Evolutionary conservation across 768 basidiomycete species (phyloP).

Genomic region (Hygrophorus pudorinus): DNA sequence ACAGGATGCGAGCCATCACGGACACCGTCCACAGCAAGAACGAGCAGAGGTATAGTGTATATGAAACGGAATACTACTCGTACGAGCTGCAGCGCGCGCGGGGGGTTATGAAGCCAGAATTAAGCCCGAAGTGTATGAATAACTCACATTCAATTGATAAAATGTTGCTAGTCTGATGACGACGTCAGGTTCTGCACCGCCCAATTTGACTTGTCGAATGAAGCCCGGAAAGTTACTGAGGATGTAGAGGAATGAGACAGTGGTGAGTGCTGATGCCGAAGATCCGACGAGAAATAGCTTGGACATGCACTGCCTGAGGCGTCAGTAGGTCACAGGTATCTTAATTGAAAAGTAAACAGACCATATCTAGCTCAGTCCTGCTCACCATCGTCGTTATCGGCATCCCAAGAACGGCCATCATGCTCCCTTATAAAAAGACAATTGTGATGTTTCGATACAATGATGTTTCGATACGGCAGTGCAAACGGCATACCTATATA

Average conservation of each 20-base stretch:
- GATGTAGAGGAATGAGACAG: conserved; percentile 62
- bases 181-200: conserved; percentile 66
- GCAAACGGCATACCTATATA: conserved; percentile 38
- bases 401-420: conserved; percentile 58
- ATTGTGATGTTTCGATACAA: too few relatives aligned
- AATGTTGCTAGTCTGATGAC: conserved; percentile 68
- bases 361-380: conserved; percentile 48
- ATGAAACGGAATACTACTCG: conserved; percentile 71
- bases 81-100: conserved; percentile 47
- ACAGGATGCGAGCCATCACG: conserved; percentile 34
- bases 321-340: not conserved
- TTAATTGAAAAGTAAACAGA: conserved; percentile 18
- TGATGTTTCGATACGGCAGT: conserved; percentile 2
- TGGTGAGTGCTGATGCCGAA: conserved; percentile 54
- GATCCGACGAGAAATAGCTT: conserved; percentile 74
- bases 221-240: conserved; percentile 63
- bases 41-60: conserved; percentile 59
- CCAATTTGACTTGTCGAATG: conserved; percentile 57
- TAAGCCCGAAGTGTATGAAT: not conserved
- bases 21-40: conserved; percentile 58
- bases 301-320: conserved; percentile 41
- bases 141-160: conserved; percentile 66
- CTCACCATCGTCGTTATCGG: conserved; percentile 57
- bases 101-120: not conserved
- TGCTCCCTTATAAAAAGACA: conserved; percentile 38